A percentile compares a stretch with the other conserved stretches of the same genome.
phyloP scores from a whole-genome alignment of 2,329 filamentous ascomycete genomes.

The Trichoderma cornu-damae region DNA sequence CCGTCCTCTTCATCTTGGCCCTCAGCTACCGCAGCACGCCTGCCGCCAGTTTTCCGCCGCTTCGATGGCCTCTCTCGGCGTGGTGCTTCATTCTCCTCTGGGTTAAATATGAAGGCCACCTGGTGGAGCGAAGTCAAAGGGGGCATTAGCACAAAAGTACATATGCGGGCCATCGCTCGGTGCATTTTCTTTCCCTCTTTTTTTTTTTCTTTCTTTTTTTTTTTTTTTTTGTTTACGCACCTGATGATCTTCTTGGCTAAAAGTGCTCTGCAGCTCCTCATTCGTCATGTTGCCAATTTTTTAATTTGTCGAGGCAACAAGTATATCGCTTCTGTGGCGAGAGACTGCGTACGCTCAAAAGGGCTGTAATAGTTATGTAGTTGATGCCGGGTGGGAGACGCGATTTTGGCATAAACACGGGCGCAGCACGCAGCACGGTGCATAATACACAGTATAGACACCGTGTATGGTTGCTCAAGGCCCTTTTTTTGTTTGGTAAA shows the following conservation, averaged over 20 bases:
- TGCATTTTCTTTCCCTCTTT: too few species aligned
- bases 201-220: too few species aligned
- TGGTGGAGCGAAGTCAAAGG: constrained; percentile 30
- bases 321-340: not conserved
- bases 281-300: constrained; percentile 23
- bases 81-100: constrained; percentile 37
- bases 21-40: constrained; percentile 26
- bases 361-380: not conserved
- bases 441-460: not conserved
- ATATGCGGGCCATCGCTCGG: not conserved
- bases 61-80: constrained; percentile 46
- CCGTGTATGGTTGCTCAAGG: not conserved
- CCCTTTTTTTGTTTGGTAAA: too few species aligned
- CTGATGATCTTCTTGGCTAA: constrained; percentile 43
- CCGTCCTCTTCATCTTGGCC: constrained; percentile 16
- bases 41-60: constrained; percentile 50
- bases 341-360: not conserved
- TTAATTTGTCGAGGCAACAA: not conserved
- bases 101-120: constrained; percentile 59
- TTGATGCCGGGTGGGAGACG: not conserved
- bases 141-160: not conserved
- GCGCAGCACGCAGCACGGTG: not conserved
- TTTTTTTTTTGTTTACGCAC: too few species aligned
- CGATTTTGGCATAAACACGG: constrained; percentile 12
- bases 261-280: constrained; percentile 20